Base-by-base conservation (phyloP, 192 early-diverging fungal species). In the Podila verticillata region DNA sequence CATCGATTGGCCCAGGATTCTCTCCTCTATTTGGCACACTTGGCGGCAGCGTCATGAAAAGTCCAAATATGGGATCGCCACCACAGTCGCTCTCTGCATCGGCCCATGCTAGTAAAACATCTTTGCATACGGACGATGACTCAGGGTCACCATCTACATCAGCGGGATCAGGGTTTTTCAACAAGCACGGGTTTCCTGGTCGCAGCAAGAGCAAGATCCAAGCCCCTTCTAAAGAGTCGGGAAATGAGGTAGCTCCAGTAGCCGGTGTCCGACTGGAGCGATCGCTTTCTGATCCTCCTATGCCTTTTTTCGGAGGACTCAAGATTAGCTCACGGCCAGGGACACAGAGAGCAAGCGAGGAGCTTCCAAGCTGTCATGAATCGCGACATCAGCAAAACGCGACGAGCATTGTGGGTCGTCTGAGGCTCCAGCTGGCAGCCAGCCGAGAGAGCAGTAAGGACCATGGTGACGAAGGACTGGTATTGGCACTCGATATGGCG, bases 261-360 rank as follows among this genome's bases (percentile, higher is more conserved):
- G 61, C 57, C 17, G 56, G 44, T 12, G 44, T 59, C 26, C 54
- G 35, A 19, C 15, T 69, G 66, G 66, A 75, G 32, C 49, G 73
- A 19, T 68, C 66, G 0, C 6, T 75, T 19, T 68, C 73, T 9
- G 66, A 75, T 57, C 59, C 73, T 31, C 49, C 60, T 19, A 63
- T 15, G 6, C 32, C 19, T 20, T 30, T 20, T 44, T 61, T 61
- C 15, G 59, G 61, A 24, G 30, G 30, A 48, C 13, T 19, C 8
- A 32, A 63, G 39, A n/a, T 20, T 0, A 26, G 26, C 20, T 28
- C 34, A 15, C 29, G 10, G 7, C 9, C 35, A 60, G 15, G 28
- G 54, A 48, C 66, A 51, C 24, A 60, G 20, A 9, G 61, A n/a
- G 51, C 51, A 2, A 54, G 51, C 17, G 51, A 54, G 22, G 51